Evolutionary conservation across 2,329 filamentous ascomycete species (phyloP), one percentile per base, ranked within the genome.

Genomic region (Colletotrichum echinochloae): DNA sequence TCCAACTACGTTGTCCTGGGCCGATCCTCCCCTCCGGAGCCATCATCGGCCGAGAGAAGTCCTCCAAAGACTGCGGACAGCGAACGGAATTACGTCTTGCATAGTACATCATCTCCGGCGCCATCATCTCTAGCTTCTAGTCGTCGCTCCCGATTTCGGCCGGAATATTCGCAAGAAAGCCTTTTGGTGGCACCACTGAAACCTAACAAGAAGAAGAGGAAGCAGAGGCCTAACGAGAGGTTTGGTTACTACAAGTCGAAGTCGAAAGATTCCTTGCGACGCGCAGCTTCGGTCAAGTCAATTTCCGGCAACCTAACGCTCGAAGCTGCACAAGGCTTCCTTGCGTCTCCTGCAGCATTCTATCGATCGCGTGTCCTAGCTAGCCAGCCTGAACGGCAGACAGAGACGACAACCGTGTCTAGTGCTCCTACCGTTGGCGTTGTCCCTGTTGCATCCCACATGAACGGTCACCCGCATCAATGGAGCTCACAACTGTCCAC

Each of bases 401-500:
- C 76, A 70, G 73, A 76, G 75, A 71, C 77, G 77, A 77, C 75
- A 76, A 76, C 74, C 61, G 75, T 75, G 71, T 57, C 60, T 18
- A 18, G 41, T 26, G 33, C 37, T 48, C 26, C 66, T 33, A 20
- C 11, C 11, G 35, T 8, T 20, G 41, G 39, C 59, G 54, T 41
- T 37, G 28, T 41, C 23, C 30, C 51, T 35, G 44, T 44, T 23
- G 49, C 62, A 67, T 65, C 74, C 72, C 76, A 76, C 74, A 87
- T 88, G 83, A 78, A 85, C 73, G 77, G 83, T 56, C 78, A 83
- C 69, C 83, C 85, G 65, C 88, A 89, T 75, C 87, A 87, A 84
- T 90, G 88, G 88, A 90, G 88, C 78, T 87, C 87, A 54, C 88
- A 90, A 78, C 82, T 91, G 51, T 91, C 89, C 48, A 90, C 89